phyloP scores from a whole-genome alignment of 495 filamentous ascomycete species.

The Astrothelium subdiscretum region DNA sequence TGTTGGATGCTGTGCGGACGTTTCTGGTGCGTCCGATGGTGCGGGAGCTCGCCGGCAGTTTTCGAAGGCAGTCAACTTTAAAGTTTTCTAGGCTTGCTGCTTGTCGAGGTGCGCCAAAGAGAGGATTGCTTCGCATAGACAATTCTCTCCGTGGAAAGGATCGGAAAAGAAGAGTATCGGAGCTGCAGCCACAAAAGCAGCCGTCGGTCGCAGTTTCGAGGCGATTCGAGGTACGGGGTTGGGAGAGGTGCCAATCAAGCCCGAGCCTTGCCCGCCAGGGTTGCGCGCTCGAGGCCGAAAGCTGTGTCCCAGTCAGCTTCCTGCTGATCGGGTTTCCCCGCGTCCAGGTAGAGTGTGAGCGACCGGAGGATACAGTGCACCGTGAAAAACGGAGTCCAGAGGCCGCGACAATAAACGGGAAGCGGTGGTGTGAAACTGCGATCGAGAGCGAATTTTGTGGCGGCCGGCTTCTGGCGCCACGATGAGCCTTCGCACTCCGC shows the following conservation, averaged over 20 bases:
- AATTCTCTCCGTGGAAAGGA: neutral
- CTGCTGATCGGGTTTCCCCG: too few species aligned
- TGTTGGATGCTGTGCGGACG: neutral
- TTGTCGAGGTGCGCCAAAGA: neutral
- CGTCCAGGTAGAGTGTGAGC: neutral
- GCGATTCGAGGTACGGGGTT: neutral
- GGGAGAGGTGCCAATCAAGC: neutral
- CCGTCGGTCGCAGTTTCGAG: neutral
- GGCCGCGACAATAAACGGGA: neutral
- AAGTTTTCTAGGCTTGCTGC: neutral
- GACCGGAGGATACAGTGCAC: neutral
- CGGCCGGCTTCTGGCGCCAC: neutral
- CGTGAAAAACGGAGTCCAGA: neutral
- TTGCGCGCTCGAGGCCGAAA: neutral
- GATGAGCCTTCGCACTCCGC: neutral
- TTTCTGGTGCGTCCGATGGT: neutral
- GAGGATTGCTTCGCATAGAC: neutral
- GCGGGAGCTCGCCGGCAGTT: neutral
- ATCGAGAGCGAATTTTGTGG: neutral
- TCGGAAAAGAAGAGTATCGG: neutral
- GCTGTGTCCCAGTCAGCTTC: too few species aligned
- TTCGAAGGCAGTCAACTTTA: neutral
- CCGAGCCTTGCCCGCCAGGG: neutral
- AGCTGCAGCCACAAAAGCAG: neutral
- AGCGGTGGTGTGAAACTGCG: neutral